A percentile compares a stretch with the other conserved stretches of the same genome.
These are phyloP conservation scores for Kluyveromyces dobzhanskii DNA, from an alignment of 805 yeast genomes.

Conservation along the genomic window DNA sequence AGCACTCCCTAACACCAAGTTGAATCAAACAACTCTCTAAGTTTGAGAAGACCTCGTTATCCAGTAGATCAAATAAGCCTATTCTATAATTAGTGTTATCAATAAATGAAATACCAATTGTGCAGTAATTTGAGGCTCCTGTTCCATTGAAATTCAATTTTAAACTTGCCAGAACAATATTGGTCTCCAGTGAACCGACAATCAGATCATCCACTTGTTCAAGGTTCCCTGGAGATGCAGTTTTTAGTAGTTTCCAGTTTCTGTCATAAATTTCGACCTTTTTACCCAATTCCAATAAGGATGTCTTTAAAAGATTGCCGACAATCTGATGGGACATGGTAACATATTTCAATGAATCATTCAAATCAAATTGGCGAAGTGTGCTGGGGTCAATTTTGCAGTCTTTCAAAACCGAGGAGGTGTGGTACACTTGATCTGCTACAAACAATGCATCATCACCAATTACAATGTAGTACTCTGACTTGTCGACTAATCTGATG, in stretches of 20 bases:
- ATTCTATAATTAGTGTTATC: constrained; percentile 62
- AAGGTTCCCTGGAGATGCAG: constrained; percentile 88
- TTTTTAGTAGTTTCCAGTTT: constrained; percentile 46
- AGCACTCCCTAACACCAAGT: constrained; percentile 78
- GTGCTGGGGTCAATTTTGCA: constrained; percentile 30
- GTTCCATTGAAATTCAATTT: constrained; percentile 29
- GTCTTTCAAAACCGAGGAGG: constrained; percentile 70
- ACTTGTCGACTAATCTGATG: constrained; percentile 69
- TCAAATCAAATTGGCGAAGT: constrained; percentile 19
- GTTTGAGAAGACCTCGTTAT: constrained; percentile 81
- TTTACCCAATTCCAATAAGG: constrained; percentile 60
- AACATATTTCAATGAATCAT: constrained; percentile 38
- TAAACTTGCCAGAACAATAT: constrained; percentile 44
- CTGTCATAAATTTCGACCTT: constrained; percentile 76
- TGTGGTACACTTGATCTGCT: constrained; percentile 78
- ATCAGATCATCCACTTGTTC: constrained; percentile 69
- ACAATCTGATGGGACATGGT: constrained; percentile 75
- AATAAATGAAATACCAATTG: constrained; percentile 71
- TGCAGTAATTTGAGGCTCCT: constrained; percentile 26
- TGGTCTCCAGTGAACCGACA: constrained; percentile 36
- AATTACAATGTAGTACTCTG: constrained; percentile 71
- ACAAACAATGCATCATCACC: constrained; percentile 72
- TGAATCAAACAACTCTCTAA: constrained; percentile 82
- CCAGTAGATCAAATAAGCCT: constrained; percentile 72
- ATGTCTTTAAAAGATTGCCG: constrained; percentile 50